phyloP scores from a whole-genome alignment of 2,329 filamentous ascomycete genomes.

The Purpureocillium takamizusanense region DNA sequence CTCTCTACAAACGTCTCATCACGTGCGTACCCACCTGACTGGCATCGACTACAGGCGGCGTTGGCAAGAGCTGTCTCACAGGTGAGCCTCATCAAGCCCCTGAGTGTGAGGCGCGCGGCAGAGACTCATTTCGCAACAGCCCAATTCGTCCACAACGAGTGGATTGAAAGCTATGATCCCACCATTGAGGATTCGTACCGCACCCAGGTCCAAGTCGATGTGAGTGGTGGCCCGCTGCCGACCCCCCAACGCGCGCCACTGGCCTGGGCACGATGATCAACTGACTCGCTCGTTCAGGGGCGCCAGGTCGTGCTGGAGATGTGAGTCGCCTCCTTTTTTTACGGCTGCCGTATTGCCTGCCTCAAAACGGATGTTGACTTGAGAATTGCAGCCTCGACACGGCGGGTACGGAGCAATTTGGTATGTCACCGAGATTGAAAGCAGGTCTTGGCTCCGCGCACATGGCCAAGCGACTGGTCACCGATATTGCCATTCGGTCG shows the following conservation, averaged over 20 bases:
- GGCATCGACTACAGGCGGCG: slow-evolving; percentile 52
- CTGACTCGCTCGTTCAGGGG: slow-evolving; percentile 45
- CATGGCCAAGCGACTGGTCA: too few relatives aligned
- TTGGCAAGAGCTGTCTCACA: slow-evolving; percentile 87
- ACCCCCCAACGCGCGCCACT: not conserved
- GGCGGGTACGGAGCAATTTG: slow-evolving; percentile 87
- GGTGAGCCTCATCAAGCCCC: slow-evolving; percentile 43
- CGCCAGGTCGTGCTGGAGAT: slow-evolving; percentile 87
- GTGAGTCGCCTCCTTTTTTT: slow-evolving; percentile 36
- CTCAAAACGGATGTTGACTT: slow-evolving; percentile 10
- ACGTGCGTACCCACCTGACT: slow-evolving; percentile 19
- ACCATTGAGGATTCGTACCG: slow-evolving; percentile 73
- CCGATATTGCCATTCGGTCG: too few relatives aligned
- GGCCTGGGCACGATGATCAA: slow-evolving; percentile 6
- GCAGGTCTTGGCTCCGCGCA: not conserved
- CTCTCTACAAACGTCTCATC: slow-evolving; percentile 1
- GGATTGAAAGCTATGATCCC: slow-evolving; percentile 81
- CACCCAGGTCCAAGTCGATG: slow-evolving; percentile 72
- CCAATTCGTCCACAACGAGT: slow-evolving; percentile 89
- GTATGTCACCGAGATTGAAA: slow-evolving; percentile 38
- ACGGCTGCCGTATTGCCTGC: slow-evolving; percentile 1
- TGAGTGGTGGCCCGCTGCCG: slow-evolving; percentile 36
- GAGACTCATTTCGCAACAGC: slow-evolving; percentile 36
- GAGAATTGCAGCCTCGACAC: slow-evolving; percentile 60
- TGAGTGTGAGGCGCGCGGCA: not conserved